Evolutionary conservation across 169 alveolate genomes (phyloP).

Genomic region (Plasmodium malariae): DNA sequence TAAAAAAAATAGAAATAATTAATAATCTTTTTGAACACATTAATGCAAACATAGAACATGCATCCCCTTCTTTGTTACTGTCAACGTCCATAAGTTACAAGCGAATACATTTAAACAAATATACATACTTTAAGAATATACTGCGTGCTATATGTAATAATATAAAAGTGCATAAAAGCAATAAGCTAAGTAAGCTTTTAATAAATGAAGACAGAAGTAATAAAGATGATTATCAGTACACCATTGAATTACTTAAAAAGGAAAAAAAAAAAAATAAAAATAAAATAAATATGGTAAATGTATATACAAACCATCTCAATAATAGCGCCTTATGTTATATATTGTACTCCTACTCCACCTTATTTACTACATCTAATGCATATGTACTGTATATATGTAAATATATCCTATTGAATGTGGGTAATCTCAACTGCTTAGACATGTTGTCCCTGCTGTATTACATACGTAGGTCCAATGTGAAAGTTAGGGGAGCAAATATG

Average conservation of each 20-base stretch:
- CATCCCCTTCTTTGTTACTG: conserved; percentile 32
- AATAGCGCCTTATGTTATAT: conserved; percentile 47
- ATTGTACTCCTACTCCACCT: conserved; percentile 39
- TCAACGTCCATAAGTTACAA: conserved; percentile 54
- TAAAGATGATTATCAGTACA: conserved; percentile 29
- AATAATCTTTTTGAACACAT: conserved; percentile 16
- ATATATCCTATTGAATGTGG: conserved; percentile 34
- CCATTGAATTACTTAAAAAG: conserved; percentile 34
- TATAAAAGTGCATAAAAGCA: conserved; percentile 46
- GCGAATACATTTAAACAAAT: conserved; percentile 32
- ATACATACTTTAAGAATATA: conserved; percentile 56
- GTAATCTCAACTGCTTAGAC: conserved; percentile 28
- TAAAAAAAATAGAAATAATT: conserved; percentile 36
- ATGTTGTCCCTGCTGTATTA: conserved; percentile 45
- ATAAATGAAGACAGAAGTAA: not conserved
- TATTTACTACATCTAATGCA: conserved; percentile 21
- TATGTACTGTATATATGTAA: conserved; percentile 46
- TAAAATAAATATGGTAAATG: conserved; percentile 45
- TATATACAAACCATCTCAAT: conserved; percentile 30
- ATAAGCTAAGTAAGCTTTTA: conserved; percentile 15
- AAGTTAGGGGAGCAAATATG: conserved; percentile 7
- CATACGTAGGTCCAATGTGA: conserved; percentile 12
- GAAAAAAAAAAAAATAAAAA: conserved; percentile 5
- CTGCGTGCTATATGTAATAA: conserved; percentile 37
- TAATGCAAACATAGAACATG: conserved; percentile 18